These are phyloP conservation scores for Vigna nakashimae DNA, from an alignment of 306 rosid species.

Conservation along the genomic window DNA sequence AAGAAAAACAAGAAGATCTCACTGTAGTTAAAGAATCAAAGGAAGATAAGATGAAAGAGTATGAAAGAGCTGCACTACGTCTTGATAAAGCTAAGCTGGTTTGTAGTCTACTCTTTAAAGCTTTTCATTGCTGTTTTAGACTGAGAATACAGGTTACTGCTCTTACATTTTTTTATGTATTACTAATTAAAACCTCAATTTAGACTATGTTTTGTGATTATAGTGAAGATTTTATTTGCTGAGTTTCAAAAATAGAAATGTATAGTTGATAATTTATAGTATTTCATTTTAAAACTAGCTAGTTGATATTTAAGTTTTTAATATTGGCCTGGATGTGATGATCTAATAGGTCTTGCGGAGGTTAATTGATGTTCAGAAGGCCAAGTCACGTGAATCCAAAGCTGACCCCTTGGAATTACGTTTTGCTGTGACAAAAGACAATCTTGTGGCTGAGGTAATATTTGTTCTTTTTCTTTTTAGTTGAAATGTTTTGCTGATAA, in stretches of 20 bases:
- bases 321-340: conserved; percentile 31
- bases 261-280: conserved; percentile 35
- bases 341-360: conserved; percentile 74
- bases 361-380: conserved; percentile 59
- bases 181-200: conserved; percentile 8
- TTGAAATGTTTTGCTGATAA: conserved; percentile 25
- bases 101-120: conserved; percentile 48
- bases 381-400: conserved; percentile 64
- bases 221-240: neutral
- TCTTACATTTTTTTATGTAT: neutral
- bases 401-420: conserved; percentile 84
- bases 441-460: conserved; percentile 78
- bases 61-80: conserved; percentile 74
- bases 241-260: neutral
- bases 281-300: conserved; percentile 27
- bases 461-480: conserved; percentile 36
- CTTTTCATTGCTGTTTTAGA: conserved; percentile 30
- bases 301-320: conserved; percentile 15
- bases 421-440: conserved; percentile 64
- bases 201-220: conserved; percentile 19
- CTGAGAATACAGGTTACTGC: neutral
- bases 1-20: conserved; percentile 61
- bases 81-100: conserved; percentile 83
- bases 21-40: conserved; percentile 63
- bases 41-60: conserved; percentile 75